A percentile compares a stretch with the other conserved stretches of the same genome.
phyloP scores from a whole-genome alignment of 2,329 filamentous ascomycete species.

The Chaetomium sp. region DNA sequence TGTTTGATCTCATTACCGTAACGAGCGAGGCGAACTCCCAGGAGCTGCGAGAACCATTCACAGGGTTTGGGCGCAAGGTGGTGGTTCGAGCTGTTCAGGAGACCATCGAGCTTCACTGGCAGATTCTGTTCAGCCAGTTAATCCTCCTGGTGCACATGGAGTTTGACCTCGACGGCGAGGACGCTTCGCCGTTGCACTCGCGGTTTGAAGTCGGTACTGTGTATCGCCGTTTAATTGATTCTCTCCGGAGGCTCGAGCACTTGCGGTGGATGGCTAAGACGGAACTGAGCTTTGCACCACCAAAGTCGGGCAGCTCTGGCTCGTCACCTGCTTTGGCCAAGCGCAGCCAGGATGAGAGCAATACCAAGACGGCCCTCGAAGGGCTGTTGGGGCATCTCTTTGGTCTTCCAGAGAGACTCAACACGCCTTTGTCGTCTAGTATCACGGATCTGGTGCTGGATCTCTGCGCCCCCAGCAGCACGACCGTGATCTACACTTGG shows the following conservation, averaged over 20 bases:
- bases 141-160: slow-evolving; percentile 82
- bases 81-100: slow-evolving; percentile 75
- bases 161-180: slow-evolving; percentile 68
- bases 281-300: slow-evolving; percentile 46
- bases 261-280: slow-evolving; percentile 60
- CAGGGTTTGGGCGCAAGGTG: slow-evolving; percentile 69
- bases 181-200: slow-evolving; percentile 52
- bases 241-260: slow-evolving; percentile 69
- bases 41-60: slow-evolving; percentile 49
- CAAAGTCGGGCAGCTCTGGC: slow-evolving; percentile 33
- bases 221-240: slow-evolving; percentile 62
- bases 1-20: slow-evolving; percentile 42
- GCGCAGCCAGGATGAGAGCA: slow-evolving; percentile 40
- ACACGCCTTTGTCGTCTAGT: slow-evolving; percentile 48
- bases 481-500: slow-evolving; percentile 56
- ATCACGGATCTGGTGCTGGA: slow-evolving; percentile 63
- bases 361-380: slow-evolving; percentile 52
- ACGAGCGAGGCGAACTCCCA: slow-evolving; percentile 40
- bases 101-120: slow-evolving; percentile 63
- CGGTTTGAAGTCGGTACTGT: slow-evolving; percentile 61
- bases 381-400: slow-evolving; percentile 57
- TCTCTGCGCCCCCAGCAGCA: slow-evolving; percentile 57
- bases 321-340: slow-evolving; percentile 26
- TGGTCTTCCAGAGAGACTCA: slow-evolving; percentile 51
- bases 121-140: slow-evolving; percentile 73